phyloP scores from a whole-genome alignment of 495 filamentous ascomycete species.

The Aspergillus bridgeri region DNA sequence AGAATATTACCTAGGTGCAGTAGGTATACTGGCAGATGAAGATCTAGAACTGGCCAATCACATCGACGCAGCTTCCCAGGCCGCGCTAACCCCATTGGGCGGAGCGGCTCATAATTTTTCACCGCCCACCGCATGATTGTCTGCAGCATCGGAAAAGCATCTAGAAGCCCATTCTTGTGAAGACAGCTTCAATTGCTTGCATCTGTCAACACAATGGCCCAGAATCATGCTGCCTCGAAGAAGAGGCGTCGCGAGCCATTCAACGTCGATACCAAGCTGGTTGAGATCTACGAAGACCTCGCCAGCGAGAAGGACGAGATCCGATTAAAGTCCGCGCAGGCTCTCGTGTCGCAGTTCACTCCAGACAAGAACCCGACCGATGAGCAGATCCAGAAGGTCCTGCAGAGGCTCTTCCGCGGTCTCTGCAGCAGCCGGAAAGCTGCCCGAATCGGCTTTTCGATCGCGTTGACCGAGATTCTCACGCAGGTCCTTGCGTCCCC shows the following conservation, averaged over 20 bases:
- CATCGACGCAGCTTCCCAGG: not conserved
- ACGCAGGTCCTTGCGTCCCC: constrained; percentile 46
- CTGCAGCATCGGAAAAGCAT: too few species aligned
- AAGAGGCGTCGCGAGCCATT: constrained; percentile 47
- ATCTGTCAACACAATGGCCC: constrained; percentile 20
- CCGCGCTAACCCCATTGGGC: constrained; percentile 11
- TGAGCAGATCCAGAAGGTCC: constrained; percentile 40
- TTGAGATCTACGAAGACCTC: constrained; percentile 56
- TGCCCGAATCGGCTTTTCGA: constrained; percentile 83
- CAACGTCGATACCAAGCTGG: constrained; percentile 46
- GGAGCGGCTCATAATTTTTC: constrained; percentile 16
- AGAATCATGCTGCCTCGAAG: constrained; percentile 26
- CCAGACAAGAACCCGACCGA: constrained; percentile 36
- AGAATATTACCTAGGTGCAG: too few species aligned
- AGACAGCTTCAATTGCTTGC: not conserved
- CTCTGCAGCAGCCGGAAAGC: constrained; percentile 88
- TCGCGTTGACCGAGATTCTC: constrained; percentile 81
- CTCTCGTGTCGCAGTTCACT: constrained; percentile 46
- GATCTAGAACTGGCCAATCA: not conserved
- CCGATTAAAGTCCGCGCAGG: constrained; percentile 45
- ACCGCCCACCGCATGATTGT: not conserved
- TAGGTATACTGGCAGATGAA: too few species aligned
- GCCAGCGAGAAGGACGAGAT: constrained; percentile 51
- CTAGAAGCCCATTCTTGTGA: not conserved
- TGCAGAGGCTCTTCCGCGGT: constrained; percentile 74